Conservation (phyloP, 345 rosid genomes). For the Boechera divaricarpa region DNA sequence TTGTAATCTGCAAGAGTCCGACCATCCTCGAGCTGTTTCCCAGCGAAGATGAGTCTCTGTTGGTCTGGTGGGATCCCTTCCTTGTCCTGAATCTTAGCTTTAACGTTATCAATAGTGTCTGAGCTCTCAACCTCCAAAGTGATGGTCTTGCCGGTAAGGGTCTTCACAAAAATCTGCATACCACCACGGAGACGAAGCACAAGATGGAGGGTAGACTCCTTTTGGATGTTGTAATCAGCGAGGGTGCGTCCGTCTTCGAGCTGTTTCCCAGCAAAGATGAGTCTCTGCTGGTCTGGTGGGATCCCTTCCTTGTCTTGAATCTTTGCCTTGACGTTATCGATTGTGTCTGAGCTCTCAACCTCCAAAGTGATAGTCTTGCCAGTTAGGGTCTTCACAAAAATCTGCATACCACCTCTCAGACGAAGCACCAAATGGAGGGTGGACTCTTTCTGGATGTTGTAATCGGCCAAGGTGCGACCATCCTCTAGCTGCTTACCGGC, state of each 20-base stretch:
- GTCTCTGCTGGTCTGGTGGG: background rate
- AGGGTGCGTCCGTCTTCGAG: background rate
- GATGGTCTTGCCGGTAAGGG: background rate
- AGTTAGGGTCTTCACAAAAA: background rate
- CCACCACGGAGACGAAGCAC: background rate
- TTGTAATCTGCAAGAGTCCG: background rate
- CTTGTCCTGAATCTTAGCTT: background rate
- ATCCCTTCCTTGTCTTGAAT: background rate
- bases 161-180: background rate
- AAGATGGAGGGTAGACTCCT: background rate
- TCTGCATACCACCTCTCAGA: background rate
- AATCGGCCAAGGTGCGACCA: background rate
- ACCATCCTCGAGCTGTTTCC: background rate
- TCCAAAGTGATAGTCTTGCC: background rate
- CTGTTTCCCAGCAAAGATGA: background rate
- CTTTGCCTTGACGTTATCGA: background rate
- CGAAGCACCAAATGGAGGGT: background rate
- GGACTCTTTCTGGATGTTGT: background rate
- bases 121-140: background rate
- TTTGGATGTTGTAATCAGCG: background rate
- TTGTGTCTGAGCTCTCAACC: background rate
- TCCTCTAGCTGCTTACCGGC: slow-evolving; percentile 3
- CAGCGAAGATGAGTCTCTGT: background rate
- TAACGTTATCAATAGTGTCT: background rate
- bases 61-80: background rate